These are phyloP conservation scores for Trichosporon asahii DNA, from an alignment of 1,284 basidiomycete genomes.

Conservation along the genomic window DNA sequence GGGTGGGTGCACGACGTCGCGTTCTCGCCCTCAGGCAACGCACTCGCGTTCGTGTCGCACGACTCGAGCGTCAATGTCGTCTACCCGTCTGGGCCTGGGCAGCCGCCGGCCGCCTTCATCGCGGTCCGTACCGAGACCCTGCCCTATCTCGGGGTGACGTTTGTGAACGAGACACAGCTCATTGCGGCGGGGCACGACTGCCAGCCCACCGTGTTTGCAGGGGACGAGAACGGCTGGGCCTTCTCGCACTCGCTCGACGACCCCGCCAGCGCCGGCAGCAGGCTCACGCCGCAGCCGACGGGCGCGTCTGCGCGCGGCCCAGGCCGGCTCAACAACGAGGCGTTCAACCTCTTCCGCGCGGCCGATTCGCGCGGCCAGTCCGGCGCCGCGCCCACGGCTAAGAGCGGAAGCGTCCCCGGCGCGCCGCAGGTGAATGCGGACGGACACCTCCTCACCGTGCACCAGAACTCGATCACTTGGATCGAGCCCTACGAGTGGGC, in stretches of 20 bases:
- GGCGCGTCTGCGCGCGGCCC: conserved; percentile 52
- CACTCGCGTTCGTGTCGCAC: conserved; percentile 87
- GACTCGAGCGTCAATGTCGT: conserved; percentile 86
- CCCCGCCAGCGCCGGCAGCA: conserved; percentile 42
- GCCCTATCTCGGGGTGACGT: conserved; percentile 77
- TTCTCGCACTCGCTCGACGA: conserved; percentile 80
- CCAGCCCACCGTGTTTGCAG: conserved; percentile 83
- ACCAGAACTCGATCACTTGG: conserved; percentile 98
- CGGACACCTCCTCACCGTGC: conserved; percentile 77
- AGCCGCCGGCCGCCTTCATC: conserved; percentile 57
- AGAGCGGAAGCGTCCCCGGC: conserved; percentile 49
- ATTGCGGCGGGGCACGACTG: conserved; percentile 97
- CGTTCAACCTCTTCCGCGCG: conserved; percentile 91
- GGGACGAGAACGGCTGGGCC: conserved; percentile 69
- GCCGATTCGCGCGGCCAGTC: conserved; percentile 82
- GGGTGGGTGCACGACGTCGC: conserved; percentile 97
- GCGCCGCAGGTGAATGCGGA: conserved; percentile 41
- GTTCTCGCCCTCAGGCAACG: conserved; percentile 92
- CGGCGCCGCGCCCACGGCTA: conserved; percentile 38
- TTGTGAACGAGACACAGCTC: conserved; percentile 73
- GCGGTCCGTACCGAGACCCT: conserved; percentile 71
- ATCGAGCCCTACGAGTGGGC: conserved; percentile 70
- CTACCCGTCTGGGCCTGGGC: conserved; percentile 68
- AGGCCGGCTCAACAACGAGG: conserved; percentile 86
- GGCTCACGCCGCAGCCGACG: conserved; percentile 42